Percentiles rank a stretch among this genome's conserved stretches.
Conservation (phyloP, 1,284 basidiomycete species). For the Cutaneotrichosporon cutaneum region DNA sequence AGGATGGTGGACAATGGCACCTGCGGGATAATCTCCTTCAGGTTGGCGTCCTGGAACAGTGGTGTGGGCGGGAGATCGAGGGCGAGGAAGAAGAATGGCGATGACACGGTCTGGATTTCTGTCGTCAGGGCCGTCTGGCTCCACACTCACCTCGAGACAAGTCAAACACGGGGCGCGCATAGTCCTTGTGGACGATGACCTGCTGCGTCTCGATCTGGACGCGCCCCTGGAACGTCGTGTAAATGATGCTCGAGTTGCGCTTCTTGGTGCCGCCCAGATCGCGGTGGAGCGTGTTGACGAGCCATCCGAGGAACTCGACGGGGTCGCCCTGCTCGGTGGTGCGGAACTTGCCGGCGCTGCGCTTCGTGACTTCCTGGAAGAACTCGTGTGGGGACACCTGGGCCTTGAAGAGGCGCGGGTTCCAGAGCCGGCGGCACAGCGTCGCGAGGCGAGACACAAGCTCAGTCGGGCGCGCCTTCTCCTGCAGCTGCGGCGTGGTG, state of each 20-base stretch:
- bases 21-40: constrained; percentile 99
- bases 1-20: constrained; percentile 86
- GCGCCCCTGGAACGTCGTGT: constrained; percentile 90
- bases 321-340: constrained; percentile 94
- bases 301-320: constrained; percentile 92
- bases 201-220: constrained; percentile 91
- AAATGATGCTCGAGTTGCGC: constrained; percentile 84
- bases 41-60: constrained; percentile 88
- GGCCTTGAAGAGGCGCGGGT: constrained; percentile 89
- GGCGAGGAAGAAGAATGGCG: constrained; percentile 92
- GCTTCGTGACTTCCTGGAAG: constrained; percentile 88
- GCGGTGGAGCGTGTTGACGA: constrained; percentile 87
- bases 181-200: constrained; percentile 74
- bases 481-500: constrained; percentile 54
- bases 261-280: constrained; percentile 88
- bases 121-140: constrained; percentile 19
- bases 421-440: constrained; percentile 92
- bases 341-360: constrained; percentile 82
- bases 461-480: constrained; percentile 58
- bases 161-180: constrained; percentile 81
- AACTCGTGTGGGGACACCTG: constrained; percentile 99
- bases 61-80: constrained; percentile 95
- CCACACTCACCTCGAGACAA: constrained; percentile 74
- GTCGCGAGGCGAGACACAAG: constrained; percentile 81
- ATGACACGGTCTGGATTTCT: constrained; percentile 82